Conservation (phyloP, 768 basidiomycete genomes). For the Clavulina sp. region DNA sequence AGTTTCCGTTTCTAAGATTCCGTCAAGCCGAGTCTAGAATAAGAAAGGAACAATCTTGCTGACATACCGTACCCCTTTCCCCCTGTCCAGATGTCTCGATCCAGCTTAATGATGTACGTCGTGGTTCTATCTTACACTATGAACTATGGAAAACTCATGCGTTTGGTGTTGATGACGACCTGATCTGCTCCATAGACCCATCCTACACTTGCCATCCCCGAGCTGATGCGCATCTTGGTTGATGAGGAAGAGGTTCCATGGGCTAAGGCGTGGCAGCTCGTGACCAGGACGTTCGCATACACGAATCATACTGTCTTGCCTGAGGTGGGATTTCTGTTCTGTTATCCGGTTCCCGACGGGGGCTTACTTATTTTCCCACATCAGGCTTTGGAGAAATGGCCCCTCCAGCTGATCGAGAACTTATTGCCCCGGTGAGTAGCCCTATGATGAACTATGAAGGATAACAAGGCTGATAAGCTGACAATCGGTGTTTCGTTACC, state of each 20-base stretch:
- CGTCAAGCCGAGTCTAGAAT: not conserved
- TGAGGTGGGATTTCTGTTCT: conserved; percentile 21
- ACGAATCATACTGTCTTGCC: conserved; percentile 92
- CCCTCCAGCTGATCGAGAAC: conserved; percentile 69
- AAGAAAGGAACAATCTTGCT: not conserved
- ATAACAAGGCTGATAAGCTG: not conserved
- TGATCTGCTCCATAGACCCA: conserved; percentile 47
- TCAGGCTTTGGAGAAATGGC: conserved; percentile 47
- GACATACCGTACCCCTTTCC: not conserved
- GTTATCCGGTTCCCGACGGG: too few species aligned
- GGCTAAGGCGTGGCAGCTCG: conserved; percentile 75
- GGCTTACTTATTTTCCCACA: conserved; percentile 1
- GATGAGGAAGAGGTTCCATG: conserved; percentile 85
- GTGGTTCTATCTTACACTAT: not conserved
- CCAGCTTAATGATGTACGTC: conserved; percentile 84
- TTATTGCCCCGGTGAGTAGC: conserved; percentile 50
- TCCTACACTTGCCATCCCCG: conserved; percentile 86
- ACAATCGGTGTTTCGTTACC: conserved; percentile 17
- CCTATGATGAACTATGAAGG: conserved; percentile 7
- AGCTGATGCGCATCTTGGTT: conserved; percentile 69
- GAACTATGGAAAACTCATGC: not conserved
- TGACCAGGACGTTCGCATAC: conserved; percentile 83
- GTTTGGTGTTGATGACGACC: not conserved
- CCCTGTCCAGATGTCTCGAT: conserved; percentile 53
- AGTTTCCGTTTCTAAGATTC: conserved; percentile 15